Evolutionary conservation across 805 yeast genomes (phyloP).

Genomic region (Priceomyces melissophilus): DNA sequence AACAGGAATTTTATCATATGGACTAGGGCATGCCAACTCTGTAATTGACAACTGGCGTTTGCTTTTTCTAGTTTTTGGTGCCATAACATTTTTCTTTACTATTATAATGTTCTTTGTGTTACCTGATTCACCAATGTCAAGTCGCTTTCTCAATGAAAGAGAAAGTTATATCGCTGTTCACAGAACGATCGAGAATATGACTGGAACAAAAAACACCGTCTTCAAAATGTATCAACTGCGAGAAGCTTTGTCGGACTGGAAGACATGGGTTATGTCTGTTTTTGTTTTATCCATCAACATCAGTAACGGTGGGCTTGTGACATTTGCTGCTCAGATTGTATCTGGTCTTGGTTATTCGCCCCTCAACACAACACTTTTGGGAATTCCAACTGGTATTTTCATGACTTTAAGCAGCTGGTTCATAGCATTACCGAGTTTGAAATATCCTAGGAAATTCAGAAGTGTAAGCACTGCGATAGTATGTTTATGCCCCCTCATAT

Average conservation of each 20-base stretch:
- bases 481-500: too few species aligned
- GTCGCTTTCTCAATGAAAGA: conserved; percentile 40
- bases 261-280: conserved; percentile 9
- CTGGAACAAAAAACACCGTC: conserved; percentile 33
- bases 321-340: conserved; percentile 15
- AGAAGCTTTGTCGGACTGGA: conserved; percentile 10
- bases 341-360: conserved; percentile 23
- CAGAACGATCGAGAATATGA: conserved; percentile 25
- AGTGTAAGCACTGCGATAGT: too few species aligned
- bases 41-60: conserved; percentile 44
- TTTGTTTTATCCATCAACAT: conserved; percentile 20
- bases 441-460: too few species aligned
- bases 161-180: conserved; percentile 48
- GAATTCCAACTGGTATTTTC: conserved; percentile 14
- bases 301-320: conserved; percentile 14
- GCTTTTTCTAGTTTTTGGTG: conserved; percentile 53
- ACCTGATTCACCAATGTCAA: conserved; percentile 55
- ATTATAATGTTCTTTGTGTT: conserved; percentile 27
- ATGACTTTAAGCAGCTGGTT: too few species aligned
- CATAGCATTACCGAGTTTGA: too few species aligned
- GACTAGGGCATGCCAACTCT: conserved; percentile 21
- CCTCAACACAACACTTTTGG: conserved; percentile 14
- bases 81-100: conserved; percentile 36
- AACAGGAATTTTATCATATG: conserved; percentile 45
- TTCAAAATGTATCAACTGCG: conserved; percentile 40